phyloP scores from a whole-genome alignment of 495 filamentous ascomycete species.

The Penicillium dipodomyicola region DNA sequence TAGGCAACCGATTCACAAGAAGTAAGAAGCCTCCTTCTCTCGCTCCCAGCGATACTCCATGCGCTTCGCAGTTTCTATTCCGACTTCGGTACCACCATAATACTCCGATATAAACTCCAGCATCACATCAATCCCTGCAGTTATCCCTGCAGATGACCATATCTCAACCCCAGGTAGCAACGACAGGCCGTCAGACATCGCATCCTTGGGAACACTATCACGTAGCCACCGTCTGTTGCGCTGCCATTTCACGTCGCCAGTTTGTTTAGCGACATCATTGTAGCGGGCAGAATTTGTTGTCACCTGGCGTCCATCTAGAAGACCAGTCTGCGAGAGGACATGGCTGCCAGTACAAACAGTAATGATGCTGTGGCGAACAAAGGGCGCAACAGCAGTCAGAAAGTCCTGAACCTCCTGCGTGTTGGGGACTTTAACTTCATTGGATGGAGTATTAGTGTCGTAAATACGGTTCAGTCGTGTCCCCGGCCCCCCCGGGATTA shows the following conservation, averaged over 20 bases:
- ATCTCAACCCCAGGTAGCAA: constrained; percentile 7
- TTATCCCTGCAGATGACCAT: constrained; percentile 11
- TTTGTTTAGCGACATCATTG: background rate
- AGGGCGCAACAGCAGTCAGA: constrained; percentile 4
- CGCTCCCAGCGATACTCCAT: constrained; percentile 14
- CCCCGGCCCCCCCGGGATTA: constrained; percentile 7
- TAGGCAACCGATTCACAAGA: background rate
- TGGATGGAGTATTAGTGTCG: background rate
- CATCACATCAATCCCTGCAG: constrained; percentile 12
- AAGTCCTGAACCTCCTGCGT: constrained; percentile 9
- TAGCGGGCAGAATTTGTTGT: constrained; percentile 11
- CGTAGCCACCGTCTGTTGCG: constrained; percentile 8
- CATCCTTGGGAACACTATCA: background rate
- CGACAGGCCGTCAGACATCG: background rate
- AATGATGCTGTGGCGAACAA: constrained; percentile 11
- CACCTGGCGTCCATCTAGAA: background rate
- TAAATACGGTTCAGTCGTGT: constrained; percentile 9
- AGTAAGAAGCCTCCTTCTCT: constrained; percentile 7
- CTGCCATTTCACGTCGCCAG: constrained; percentile 1
- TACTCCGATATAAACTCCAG: constrained; percentile 10
- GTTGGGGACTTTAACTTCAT: constrained; percentile 2
- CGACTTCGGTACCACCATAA: constrained; percentile 8
- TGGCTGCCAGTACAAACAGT: constrained; percentile 9
- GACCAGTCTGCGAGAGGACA: constrained; percentile 9
- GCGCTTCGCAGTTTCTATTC: constrained; percentile 2